Evolutionary conservation across 805 yeast species (phyloP), one percentile per base, ranked within the genome.

Genomic region (Candida easanensis): DNA sequence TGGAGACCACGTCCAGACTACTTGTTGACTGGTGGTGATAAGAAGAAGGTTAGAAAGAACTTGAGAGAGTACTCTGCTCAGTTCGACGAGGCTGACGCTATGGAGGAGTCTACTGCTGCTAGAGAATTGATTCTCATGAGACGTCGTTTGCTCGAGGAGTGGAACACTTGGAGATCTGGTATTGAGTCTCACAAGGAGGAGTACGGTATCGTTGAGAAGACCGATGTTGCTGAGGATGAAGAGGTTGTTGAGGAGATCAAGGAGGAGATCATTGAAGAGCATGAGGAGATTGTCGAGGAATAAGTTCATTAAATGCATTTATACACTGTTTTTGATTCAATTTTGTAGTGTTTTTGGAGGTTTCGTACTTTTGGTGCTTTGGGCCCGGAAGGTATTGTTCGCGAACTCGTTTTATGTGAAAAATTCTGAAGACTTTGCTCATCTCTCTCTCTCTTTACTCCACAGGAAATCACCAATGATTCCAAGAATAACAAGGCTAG

Each of bases 1-100:
- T 93, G 99, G 99, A 86, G 99, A 74, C 98, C 98, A 59, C 83
- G 99, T 71, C 99, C 99, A 39, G 79, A 77, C 16, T 75, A 89
- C 2, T 66, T 82, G 52, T 78, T 93, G 61, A 72, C 82, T 48
- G 80, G 82, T 57, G 84, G 80, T 53, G 95, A 88, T 65, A 80
- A 80, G 73, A 88, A 88, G 84, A 84, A 83, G 76, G 88, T 93
- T 50, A 79, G 88, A 73, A 86, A 87, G 84, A 84, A 84, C 71
- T 70, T 91, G 72, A 80, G 83, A 63, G 91, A 87, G 68, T 88
- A 85, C 76, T 75, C 89, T 56, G 93, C 93, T 33, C 89, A 88
- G 68, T 93, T 90, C 70, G 98, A 91, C 55, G 96, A 89, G 69
- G 73, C 77, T 50, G 99, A 93, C 70, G 91, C 91, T 37, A 90